Base-by-base conservation (phyloP, 345 rosid species). In the Brassica napus region DNA sequence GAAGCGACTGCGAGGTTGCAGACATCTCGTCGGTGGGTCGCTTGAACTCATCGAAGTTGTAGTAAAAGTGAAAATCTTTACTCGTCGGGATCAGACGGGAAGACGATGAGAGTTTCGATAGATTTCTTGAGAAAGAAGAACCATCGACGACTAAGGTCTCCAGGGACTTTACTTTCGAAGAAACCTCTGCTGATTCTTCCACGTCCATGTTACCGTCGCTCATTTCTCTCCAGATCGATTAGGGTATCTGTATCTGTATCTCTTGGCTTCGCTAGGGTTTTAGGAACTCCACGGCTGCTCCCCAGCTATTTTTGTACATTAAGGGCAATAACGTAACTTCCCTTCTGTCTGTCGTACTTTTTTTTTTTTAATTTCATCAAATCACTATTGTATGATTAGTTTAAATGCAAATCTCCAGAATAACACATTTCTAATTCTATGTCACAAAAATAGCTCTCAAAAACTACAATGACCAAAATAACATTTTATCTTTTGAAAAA, bases 41-140 rank as follows among this genome's bases (percentile, higher is more conserved):
- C 74, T 86, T 89, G 86, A 95, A 91, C 60, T 87, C 93, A 34
- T 81, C 86, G 84, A 95, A 95, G 72, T 93, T 95, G 87, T 83
- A 7, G 85, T 79, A 93, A 83, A 90, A 95, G 68, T 95, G 97
- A 47, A 95, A 95, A 83, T 93, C 99, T 49, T 82, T 86, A 68
- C 85, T 81, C 16, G 90, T 15, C 2, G 99, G 98, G 65, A 95
- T 82, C 42, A 82, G 72, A 60, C 85, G 84, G 4, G 90, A 88
- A 21, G 94, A 85, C 39, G 88, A 81, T 5, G 89, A 82, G 81
- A 95, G 93, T 68, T 75, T 77, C 21, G 92, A 81, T 35, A 92
- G 81, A 10, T 90, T 84, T 7, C 87, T 70, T 1, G 88, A 69
- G 55, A 94, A 77, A 62, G 91, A 81, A 21, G 92, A 81, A 35